Base-by-base conservation (phyloP, 176 grass and related monocot genomes). In the Triticum turgidum region DNA sequence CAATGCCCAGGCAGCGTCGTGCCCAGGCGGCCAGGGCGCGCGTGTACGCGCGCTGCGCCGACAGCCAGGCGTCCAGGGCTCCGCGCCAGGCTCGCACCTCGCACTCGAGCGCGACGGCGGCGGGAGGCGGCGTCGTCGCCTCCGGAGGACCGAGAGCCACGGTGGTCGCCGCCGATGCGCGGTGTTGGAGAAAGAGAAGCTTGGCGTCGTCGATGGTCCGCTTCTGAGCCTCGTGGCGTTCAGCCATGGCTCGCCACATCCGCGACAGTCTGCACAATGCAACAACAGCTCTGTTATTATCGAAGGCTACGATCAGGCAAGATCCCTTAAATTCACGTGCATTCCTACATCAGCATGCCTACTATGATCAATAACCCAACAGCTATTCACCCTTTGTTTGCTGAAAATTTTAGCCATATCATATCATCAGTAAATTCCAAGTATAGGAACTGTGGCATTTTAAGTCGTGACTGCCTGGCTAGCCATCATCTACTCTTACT, bases 161-260 rank as follows among this genome's bases (percentile, higher is more conserved):
- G 35, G 86, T 77, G 18, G 91, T 81, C 73, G 93, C 54, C 4
- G 87, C 71, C 6, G 86, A 52, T 14, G 77, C 10, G 68, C 47
- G 65, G 80, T 27, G 82, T n/a, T 92, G 63, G 85, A 89, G 71
- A 85, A 99, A 91, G 90, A 94, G 93, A 44, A 90, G 85, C 81
- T 99, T 99, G 58, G 97, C 64, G 54, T 93, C 92, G 20, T 99
- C 93, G 38, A 96, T 93, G 7, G 90, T 91, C 10, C 89, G 89
- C 62, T 94, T 96, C 72, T 99, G 97, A 20, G 89, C 88, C n/a
- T 88, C 84, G 87, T 99, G 94, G 10, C 92, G 90, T 45, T 99
- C 97, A n/a, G 92, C 92, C 89, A 96, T 94, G 84, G 92, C 88
- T 12, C 63, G 87, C 97, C 97, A 96, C 97, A 99, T 96, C 82